Percentiles rank a stretch among this genome's conserved stretches.
Evolutionary conservation across 345 rosid genomes (phyloP).

Genomic region (Lagerstroemia speciosa): DNA sequence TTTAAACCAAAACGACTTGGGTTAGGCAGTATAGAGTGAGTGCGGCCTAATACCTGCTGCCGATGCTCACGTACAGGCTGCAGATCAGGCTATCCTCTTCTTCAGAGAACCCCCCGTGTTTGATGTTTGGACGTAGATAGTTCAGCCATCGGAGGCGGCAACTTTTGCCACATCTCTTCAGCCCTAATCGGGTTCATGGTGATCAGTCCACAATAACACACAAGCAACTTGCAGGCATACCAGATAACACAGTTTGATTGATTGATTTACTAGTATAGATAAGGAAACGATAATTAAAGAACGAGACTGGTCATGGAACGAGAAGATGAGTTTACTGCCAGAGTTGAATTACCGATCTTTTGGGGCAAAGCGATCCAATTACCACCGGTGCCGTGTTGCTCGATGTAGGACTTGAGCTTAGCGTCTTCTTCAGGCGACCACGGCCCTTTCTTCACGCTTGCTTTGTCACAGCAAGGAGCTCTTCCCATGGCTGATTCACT

Average conservation of each 20-base stretch:
- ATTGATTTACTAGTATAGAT: not conserved
- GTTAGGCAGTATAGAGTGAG: not conserved
- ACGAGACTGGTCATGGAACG: not conserved
- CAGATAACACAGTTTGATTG: not conserved
- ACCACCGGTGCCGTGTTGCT: conserved; percentile 61
- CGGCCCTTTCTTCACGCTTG: conserved; percentile 79
- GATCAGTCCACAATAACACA: not conserved
- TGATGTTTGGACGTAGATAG: conserved; percentile 59
- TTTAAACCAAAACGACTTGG: not conserved
- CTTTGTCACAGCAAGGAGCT: conserved; percentile 88
- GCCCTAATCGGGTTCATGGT: conserved; percentile 25
- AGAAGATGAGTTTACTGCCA: not conserved
- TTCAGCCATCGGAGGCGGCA: conserved; percentile 72
- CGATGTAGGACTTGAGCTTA: conserved; percentile 54
- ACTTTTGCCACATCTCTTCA: conserved; percentile 74
- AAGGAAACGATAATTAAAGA: not conserved
- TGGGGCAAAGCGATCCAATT: conserved; percentile 83
- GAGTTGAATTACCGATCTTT: conserved; percentile 43
- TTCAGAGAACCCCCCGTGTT: conserved; percentile 62
- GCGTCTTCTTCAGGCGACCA: conserved; percentile 93
- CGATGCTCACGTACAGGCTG: conserved; percentile 47
- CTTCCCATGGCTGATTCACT: conserved; percentile 42
- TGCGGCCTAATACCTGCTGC: conserved; percentile 41
- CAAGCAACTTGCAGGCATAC: not conserved
- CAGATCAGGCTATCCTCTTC: conserved; percentile 60